Evolutionary conservation across 805 yeast genomes (phyloP).

Genomic region (Saccharomycopsis olivae): DNA sequence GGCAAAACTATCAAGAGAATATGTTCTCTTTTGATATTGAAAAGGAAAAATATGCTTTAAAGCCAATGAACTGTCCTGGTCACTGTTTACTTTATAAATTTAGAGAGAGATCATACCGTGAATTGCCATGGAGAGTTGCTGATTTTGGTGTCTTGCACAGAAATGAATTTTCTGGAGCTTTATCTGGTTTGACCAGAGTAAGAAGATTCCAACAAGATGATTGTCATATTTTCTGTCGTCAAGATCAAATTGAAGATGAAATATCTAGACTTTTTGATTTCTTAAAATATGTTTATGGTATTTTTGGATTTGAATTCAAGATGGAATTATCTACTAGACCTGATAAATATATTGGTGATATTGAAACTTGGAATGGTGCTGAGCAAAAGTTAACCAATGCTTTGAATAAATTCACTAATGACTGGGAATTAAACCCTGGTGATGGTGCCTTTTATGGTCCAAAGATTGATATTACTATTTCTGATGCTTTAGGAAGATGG

Average conservation of each 20-base stretch:
- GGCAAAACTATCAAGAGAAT: conserved; percentile 95
- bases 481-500: conserved; percentile 93
- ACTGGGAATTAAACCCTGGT: conserved; percentile 92
- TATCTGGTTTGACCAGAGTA: conserved; percentile 91
- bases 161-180: conserved; percentile 92
- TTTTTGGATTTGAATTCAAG: conserved; percentile 89
- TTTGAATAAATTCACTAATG: conserved; percentile 73
- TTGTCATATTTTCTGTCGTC: conserved; percentile 94
- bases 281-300: conserved; percentile 75
- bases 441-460: conserved; percentile 97
- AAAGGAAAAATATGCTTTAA: conserved; percentile 88
- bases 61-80: conserved; percentile 96
- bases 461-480: conserved; percentile 91
- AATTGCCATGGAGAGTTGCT: conserved; percentile 97
- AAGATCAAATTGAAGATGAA: conserved; percentile 81
- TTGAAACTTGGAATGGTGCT: conserved; percentile 90
- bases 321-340: conserved; percentile 98
- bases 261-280: conserved; percentile 79
- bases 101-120: conserved; percentile 92
- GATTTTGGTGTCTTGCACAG: conserved; percentile 97
- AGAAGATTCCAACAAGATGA: conserved; percentile 99
- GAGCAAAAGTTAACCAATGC: conserved; percentile 78
- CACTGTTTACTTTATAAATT: conserved; percentile 90
- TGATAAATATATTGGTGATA: conserved; percentile 88
- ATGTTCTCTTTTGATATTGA: conserved; percentile 97